Evolutionary conservation across 1,284 basidiomycete species (phyloP), one percentile per base, ranked within the genome.

Genomic region (Mycosarcoma mackinlayi): DNA sequence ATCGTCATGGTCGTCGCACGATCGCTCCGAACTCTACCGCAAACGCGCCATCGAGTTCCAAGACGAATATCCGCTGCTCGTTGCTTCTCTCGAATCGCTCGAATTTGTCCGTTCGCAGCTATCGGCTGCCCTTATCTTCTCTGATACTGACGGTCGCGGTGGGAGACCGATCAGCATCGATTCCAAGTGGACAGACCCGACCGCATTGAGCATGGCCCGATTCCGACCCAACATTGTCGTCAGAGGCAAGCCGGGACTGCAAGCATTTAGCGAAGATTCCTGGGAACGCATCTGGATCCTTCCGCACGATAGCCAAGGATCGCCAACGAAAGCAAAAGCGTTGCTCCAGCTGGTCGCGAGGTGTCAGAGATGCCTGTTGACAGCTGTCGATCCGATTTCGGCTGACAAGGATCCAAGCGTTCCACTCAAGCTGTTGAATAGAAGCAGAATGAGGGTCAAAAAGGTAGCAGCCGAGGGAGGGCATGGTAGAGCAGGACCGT

Each of bases 221-320:
- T 78, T 78, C 40, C 42, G 75, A 31, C 73, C 76, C 16, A 78
- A 78, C 44, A 64, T 78, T 28, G 70, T 78, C 9, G 18, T 57
- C 28, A 46, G 23, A 9, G 41, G 19, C 13, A 23, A 40, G 23
- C 3, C 9, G 1, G 8, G n/a, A 3, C 33, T 34, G 25, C 19
- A 6, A 13, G 44, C 74, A 6, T 76, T 76, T 31, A 53, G 56
- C 35, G 69, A 76, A 38, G 75, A 76, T 33, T 58, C 56, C 1
- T 77, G 72, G 71, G 72, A 76, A 38, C 59, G 64, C 2, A 49
- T 76, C 16, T 73, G 66, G 67, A 41, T 77, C 33, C 54, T 69
- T 1, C 35, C 61, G 11, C 9, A 34, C 1, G n/a, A 28, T 10
- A 7, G 13, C 18, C 14, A 31, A 6, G 21, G n/a, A n/a, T 4